Evolutionary conservation across 495 filamentous ascomycete species (phyloP), one percentile per base, ranked within the genome.

Genomic region (Chlorociboria aeruginascens): DNA sequence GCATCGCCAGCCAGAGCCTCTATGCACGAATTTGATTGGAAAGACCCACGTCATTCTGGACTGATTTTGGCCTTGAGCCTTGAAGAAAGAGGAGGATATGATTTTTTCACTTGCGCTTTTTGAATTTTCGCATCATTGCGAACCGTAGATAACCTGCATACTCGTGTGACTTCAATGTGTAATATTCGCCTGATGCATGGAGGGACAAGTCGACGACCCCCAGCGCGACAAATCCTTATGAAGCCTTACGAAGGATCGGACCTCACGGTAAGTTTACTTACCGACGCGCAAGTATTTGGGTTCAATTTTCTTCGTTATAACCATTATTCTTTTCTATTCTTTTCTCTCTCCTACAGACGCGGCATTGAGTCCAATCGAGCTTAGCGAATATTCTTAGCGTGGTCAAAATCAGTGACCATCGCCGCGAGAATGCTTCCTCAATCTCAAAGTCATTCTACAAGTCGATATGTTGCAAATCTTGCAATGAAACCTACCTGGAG

Each of bases 401-500:
- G 20, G 20, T 25, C 20, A 25, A 25, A 25, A 25, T 25, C 20
- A 4, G 20, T 25, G 20, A 25, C 20, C 20, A 25, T 1, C 20
- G 20, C 20, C 20, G 20, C 20, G 20, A 25, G 20, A 25, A 25
- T 25, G 20, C 20, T 48, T 13, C 48, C 32, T 41, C 43, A 36
- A 35, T 20, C 46, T 46, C 50, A 46, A 49, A 4, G 20, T 4
- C 50, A 48, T 59, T 56, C 40, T 47, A 41, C 43, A 33, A 46
- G 43, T 41, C 57, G 52, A 51, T 43, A 61, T 61, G 58, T 58
- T 51, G 58, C 50, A 53, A 61, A 61, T 61, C 55, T 58, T 51
- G 58, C 50, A 53, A 61, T 61, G 58, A 61, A 55, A 57, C 55
- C 57, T 55, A 61, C 55, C 55, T 61, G 58, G 58, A 53, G 58